Evolutionary conservation across 345 rosid species (phyloP).

Genomic region (Noccaea bulbosa): DNA sequence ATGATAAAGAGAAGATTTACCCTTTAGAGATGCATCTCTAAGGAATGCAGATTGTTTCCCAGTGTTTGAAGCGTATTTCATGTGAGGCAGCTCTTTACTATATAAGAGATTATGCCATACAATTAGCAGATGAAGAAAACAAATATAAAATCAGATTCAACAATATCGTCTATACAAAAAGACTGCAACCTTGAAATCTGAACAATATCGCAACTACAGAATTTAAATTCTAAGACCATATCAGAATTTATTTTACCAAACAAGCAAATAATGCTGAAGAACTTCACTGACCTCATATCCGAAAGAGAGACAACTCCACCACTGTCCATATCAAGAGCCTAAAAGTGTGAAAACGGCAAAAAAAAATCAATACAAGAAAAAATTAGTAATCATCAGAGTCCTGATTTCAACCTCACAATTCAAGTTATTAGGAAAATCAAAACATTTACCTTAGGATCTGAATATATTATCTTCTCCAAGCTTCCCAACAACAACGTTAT

Average conservation of each 20-base stretch:
- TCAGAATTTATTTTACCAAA: conserved; percentile 6
- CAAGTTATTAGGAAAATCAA: conserved; percentile 9
- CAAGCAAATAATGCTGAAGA: background rate
- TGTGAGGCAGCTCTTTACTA: conserved; percentile 65
- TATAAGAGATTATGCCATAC: too few relatives aligned
- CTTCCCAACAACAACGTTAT: too few relatives aligned
- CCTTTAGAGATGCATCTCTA: conserved; percentile 67
- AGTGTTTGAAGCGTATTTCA: conserved; percentile 79
- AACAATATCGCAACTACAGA: conserved; percentile 6
- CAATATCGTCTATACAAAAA: conserved; percentile 12
- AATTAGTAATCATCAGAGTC: conserved; percentile 17
- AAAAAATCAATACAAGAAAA: conserved; percentile 11
- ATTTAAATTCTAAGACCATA: background rate
- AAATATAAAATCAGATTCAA: too few relatives aligned
- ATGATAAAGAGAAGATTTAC: too few relatives aligned
- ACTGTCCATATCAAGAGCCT: conserved; percentile 54
- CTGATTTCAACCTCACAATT: conserved; percentile 20
- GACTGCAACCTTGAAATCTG: conserved; percentile 17
- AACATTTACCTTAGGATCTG: conserved; percentile 66
- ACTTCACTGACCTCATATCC: conserved; percentile 63
- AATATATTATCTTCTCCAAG: conserved; percentile 51
- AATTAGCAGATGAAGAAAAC: too few relatives aligned
- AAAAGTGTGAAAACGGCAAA: conserved; percentile 25
- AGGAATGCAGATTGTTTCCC: conserved; percentile 75
- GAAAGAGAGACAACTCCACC: conserved; percentile 50